Evolutionary conservation across 2,329 filamentous ascomycete genomes (phyloP).

Genomic region (Fusarium sp.): DNA sequence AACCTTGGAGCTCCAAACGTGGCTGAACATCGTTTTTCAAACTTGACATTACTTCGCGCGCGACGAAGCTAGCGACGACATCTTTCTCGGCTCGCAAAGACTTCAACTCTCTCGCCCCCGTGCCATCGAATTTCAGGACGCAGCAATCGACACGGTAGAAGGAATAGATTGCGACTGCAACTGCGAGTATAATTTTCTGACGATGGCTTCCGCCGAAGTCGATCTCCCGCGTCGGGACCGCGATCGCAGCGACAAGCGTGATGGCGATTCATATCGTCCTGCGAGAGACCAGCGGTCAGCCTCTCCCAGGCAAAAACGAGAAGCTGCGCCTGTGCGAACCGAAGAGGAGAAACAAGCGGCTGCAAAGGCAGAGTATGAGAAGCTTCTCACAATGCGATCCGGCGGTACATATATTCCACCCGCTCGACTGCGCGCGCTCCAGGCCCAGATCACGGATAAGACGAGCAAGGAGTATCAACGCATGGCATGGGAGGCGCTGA

Average conservation of each 20-base stretch:
- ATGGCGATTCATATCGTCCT: constrained; percentile 63
- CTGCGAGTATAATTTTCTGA: background rate
- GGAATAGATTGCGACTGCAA: background rate
- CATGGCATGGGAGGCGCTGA: constrained; percentile 98
- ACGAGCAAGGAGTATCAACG: constrained; percentile 96
- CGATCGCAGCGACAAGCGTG: constrained; percentile 49
- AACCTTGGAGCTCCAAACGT: background rate
- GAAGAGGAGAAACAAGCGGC: constrained; percentile 88
- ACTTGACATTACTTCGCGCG: constrained; percentile 11
- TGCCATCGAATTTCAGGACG: constrained; percentile 17
- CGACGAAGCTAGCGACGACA: constrained; percentile 27
- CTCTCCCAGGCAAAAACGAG: constrained; percentile 47
- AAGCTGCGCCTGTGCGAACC: constrained; percentile 57
- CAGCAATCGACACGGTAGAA: background rate
- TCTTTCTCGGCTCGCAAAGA: constrained; percentile 18
- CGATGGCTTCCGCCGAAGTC: constrained; percentile 59
- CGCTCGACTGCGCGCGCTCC: constrained; percentile 86
- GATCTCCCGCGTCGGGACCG: constrained; percentile 53
- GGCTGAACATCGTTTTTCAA: constrained; percentile 38
- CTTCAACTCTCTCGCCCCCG: constrained; percentile 8
- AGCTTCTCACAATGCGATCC: constrained; percentile 89
- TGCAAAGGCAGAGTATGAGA: constrained; percentile 93
- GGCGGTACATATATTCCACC: constrained; percentile 97
- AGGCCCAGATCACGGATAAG: constrained; percentile 97
- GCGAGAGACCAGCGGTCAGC: constrained; percentile 42